phyloP scores from a whole-genome alignment of 768 basidiomycete genomes.

The Pholiota microspora region DNA sequence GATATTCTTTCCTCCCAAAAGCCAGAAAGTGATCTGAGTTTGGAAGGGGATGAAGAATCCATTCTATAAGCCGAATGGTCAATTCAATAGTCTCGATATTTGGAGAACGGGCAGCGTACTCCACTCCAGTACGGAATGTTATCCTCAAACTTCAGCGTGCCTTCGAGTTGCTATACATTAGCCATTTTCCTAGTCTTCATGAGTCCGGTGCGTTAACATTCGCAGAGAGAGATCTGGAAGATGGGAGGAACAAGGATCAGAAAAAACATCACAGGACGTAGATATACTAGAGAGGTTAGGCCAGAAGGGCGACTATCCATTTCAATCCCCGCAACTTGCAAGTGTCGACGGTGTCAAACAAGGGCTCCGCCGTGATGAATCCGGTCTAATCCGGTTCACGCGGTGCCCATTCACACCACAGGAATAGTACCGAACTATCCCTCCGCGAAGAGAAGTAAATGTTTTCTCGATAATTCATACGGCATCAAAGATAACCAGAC shows the following conservation, averaged over 20 bases:
- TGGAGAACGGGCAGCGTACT: conserved; percentile 23
- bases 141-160: conserved; percentile 48
- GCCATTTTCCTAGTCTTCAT: neutral
- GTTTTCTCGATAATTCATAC: too few species aligned
- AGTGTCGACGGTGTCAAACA: too few species aligned
- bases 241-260: neutral
- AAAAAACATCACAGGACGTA: neutral
- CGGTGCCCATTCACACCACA: too few species aligned
- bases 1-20: conserved; percentile 49
- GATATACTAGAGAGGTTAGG: neutral
- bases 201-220: neutral
- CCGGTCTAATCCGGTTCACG: too few species aligned
- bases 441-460: too few species aligned
- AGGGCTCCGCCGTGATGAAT: too few species aligned
- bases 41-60: conserved; percentile 54
- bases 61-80: conserved; percentile 30
- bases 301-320: neutral
- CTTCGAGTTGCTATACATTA: conserved; percentile 39
- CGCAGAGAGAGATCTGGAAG: neutral
- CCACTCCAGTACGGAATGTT: conserved; percentile 54
- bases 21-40: conserved; percentile 53
- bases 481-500: too few species aligned
- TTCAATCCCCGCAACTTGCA: too few species aligned
- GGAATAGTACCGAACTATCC: too few species aligned
- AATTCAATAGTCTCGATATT: neutral